These are phyloP conservation scores for Neofusicoccum sp. DNA, from an alignment of 2,329 filamentous ascomycete genomes.

Conservation along the genomic window DNA sequence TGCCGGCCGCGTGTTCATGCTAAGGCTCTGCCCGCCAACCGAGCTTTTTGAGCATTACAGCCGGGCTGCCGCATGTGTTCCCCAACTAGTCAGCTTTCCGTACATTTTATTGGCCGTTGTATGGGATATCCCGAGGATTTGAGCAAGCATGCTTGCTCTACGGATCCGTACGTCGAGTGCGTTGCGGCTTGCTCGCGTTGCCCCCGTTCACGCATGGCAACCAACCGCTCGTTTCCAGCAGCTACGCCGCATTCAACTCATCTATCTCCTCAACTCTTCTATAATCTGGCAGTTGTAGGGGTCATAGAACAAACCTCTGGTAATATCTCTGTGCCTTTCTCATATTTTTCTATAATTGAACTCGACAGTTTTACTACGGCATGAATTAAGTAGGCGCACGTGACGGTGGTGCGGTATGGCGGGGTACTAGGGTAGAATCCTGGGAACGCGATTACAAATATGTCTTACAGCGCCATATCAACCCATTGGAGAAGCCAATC, in stretches of 20 bases:
- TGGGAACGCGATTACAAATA: constrained; percentile 78
- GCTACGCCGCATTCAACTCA: constrained; percentile 11
- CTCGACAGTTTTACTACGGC: no score
- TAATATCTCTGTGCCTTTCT: background rate
- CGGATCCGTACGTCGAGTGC: background rate
- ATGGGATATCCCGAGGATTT: constrained; percentile 9
- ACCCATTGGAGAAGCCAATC: constrained; percentile 79
- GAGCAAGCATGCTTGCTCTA: background rate
- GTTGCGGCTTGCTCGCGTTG: background rate
- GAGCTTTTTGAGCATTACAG: background rate
- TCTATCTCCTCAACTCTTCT: background rate
- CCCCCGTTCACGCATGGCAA: background rate
- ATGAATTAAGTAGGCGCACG: background rate
- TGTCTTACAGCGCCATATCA: constrained; percentile 75
- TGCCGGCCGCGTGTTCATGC: background rate
- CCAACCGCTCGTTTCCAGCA: constrained; percentile 4
- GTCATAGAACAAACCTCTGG: no score
- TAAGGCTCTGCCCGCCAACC: background rate
- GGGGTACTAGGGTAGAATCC: constrained; percentile 57
- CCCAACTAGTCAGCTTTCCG: background rate
- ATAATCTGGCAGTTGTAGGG: constrained; percentile 12
- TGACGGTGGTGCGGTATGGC: background rate
- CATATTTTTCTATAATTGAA: background rate
- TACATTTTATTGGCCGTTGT: background rate
- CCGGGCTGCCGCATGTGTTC: background rate